phyloP scores from a whole-genome alignment of 352 stramenopile genomes.

The Plasmopara muralis region DNA sequence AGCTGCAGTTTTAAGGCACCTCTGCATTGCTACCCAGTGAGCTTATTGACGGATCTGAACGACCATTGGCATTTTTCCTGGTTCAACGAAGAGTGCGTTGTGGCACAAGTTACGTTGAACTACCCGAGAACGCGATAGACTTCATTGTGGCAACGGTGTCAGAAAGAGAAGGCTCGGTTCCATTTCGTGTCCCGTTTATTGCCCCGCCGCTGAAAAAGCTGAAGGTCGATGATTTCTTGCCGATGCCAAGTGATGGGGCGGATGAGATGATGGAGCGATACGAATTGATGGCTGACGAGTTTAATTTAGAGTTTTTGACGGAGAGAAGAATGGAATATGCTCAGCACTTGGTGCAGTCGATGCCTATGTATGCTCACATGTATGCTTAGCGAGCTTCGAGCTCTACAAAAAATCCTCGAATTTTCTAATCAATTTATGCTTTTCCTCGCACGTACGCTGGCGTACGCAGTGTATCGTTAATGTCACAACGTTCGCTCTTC shows the following conservation, averaged over 20 bases:
- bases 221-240: conserved; percentile 19
- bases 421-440: background rate
- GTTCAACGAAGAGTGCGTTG: conserved; percentile 15
- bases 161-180: background rate
- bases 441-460: too few relatives aligned
- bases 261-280: conserved; percentile 26
- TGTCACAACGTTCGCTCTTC: too few relatives aligned
- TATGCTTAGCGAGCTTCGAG: conserved; percentile 9
- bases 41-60: conserved; percentile 30
- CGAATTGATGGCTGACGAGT: conserved; percentile 16
- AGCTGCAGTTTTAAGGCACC: conserved; percentile 22
- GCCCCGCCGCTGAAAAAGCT: conserved; percentile 5
- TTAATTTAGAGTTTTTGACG: conserved; percentile 26
- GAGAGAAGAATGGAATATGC: conserved; percentile 25
- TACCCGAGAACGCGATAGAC: background rate
- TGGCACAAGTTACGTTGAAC: conserved; percentile 15
- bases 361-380: conserved; percentile 24
- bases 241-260: conserved; percentile 13
- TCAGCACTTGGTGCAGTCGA: conserved; percentile 20
- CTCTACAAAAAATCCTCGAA: background rate
- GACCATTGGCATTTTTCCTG: conserved; percentile 24
- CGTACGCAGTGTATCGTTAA: too few relatives aligned
- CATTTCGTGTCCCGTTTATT: conserved; percentile 1
- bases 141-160: background rate
- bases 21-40: conserved; percentile 17